Evolutionary conservation across 192 early-diverging fungal species (phyloP), one percentile per base, ranked within the genome.

Genomic region (Allomyces javanicus): DNA sequence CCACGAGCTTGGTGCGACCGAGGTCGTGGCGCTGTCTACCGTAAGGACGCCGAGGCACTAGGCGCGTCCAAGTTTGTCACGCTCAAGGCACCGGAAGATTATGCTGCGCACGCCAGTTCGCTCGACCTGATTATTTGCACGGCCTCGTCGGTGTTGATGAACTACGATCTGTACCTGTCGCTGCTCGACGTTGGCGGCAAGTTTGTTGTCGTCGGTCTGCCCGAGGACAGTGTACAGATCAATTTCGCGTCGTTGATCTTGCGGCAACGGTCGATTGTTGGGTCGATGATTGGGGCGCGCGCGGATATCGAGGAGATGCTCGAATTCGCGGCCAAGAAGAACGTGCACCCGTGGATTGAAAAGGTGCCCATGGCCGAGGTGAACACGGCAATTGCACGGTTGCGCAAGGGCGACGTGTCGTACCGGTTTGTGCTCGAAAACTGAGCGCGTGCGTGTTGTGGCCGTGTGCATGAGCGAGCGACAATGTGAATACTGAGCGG

Each of bases 391-490:
- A 75, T 86, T 64, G 70, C 80, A 66, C 75, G 75, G 21, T 73
- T 87, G 10, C 72, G 72, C 3, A 66, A 72, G 4, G 79, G 81
- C 24, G 73, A 82, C 67, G 86, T 81, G 9, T 76, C 81, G 23
- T 89, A 86, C 73, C 77, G 87, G 58, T 74, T 84, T 65, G 87
- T 91, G 10, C 73, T 91, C 62, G 77, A 85, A 64, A 87, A 80
- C 67, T 77, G 81, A 70, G 33, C 5, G 33, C 7, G 7, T 7
- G 7, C 0, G 33, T 9, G n/a, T 40, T 40, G 33, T 7, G 0
- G 26, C 4, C 2, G 4, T 27, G 26, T 27, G 26, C 1, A 4
- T 27, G 26, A 3, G 33, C 0, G 33, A 40, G 7, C 7, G 33
- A 40, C 0, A 40, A 9, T 40, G 33, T 40, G 33, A 9, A 40